A percentile compares a stretch with the other conserved stretches of the same genome.
Evolutionary conservation across 2,329 filamentous ascomycete species (phyloP).

Genomic region (Aspergillus pseudoterreus): DNA sequence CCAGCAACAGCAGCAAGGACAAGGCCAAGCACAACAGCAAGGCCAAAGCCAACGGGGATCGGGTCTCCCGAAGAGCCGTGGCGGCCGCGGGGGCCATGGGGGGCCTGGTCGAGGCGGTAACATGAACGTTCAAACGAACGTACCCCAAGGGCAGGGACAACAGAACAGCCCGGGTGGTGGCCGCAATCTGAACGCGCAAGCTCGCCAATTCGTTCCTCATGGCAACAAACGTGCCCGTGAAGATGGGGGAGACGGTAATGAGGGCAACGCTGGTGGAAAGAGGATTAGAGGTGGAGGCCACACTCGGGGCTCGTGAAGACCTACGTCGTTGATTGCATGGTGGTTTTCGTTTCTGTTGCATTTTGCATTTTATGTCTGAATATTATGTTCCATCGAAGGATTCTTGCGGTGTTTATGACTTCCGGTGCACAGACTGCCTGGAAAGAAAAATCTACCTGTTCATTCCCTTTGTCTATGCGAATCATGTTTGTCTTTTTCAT

Average conservation of each 20-base stretch:
- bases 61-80: conserved; percentile 43
- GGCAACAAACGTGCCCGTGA: conserved; percentile 56
- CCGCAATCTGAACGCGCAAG: conserved; percentile 46
- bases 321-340: background rate
- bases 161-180: conserved; percentile 24
- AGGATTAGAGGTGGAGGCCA: conserved; percentile 45
- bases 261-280: conserved; percentile 41
- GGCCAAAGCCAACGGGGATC: conserved; percentile 32
- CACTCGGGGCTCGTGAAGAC: conserved; percentile 22
- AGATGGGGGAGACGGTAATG: conserved; percentile 42
- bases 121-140: conserved; percentile 41
- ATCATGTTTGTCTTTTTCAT: background rate
- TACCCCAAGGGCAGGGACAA: conserved; percentile 26
- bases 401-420: background rate
- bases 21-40: conserved; percentile 24
- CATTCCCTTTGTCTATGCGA: background rate
- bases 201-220: conserved; percentile 54
- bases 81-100: conserved; percentile 33
- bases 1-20: conserved; percentile 21
- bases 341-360: background rate
- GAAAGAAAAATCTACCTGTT: background rate
- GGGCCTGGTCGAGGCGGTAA: conserved; percentile 30
- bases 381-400: background rate
- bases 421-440: background rate
- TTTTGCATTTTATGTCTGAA: background rate